Conservation (phyloP, 352 stramenopile genomes). For the Globisporangium cederbergense region DNA sequence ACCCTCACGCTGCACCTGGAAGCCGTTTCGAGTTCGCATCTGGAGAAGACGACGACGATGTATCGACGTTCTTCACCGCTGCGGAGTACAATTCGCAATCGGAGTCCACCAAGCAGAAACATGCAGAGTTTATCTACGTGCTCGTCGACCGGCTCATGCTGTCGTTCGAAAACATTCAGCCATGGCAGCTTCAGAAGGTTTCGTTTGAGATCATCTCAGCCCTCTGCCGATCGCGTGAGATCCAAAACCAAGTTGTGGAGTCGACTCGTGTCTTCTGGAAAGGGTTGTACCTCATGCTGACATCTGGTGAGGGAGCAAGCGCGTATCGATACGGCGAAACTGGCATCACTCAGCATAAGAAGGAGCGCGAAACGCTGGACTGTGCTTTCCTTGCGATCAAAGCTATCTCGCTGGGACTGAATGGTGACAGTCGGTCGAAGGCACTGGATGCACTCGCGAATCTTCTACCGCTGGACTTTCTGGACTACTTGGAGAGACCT, state of each 20-base stretch:
- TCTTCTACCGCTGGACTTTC: slow-evolving; percentile 67
- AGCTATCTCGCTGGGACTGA: slow-evolving; percentile 51
- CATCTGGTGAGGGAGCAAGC: slow-evolving; percentile 53
- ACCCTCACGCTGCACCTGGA: slow-evolving; percentile 12
- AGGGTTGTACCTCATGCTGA: slow-evolving; percentile 70
- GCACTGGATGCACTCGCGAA: slow-evolving; percentile 61
- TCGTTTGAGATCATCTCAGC: slow-evolving; percentile 74
- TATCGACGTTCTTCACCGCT: slow-evolving; percentile 49
- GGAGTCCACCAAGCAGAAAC: slow-evolving; percentile 25
- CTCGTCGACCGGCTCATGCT: slow-evolving; percentile 66
- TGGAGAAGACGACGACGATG: slow-evolving; percentile 40
- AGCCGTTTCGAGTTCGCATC: slow-evolving; percentile 36
- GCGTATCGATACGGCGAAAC: slow-evolving; percentile 32
- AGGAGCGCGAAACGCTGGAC: slow-evolving; percentile 73
- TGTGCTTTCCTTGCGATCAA: slow-evolving; percentile 65
- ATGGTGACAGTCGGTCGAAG: slow-evolving; percentile 47
- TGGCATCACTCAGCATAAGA: slow-evolving; percentile 34
- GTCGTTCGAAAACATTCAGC: slow-evolving; percentile 69
- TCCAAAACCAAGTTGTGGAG: slow-evolving; percentile 65
- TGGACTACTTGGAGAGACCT: slow-evolving; percentile 67
- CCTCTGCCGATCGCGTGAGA: slow-evolving; percentile 44
- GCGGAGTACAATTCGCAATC: slow-evolving; percentile 45
- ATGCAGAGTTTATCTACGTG: slow-evolving; percentile 51
- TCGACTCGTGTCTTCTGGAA: slow-evolving; percentile 78
- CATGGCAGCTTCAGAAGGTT: slow-evolving; percentile 73